These are phyloP conservation scores for Camelina sativa DNA, from an alignment of 345 rosid genomes.

Conservation along the genomic window DNA sequence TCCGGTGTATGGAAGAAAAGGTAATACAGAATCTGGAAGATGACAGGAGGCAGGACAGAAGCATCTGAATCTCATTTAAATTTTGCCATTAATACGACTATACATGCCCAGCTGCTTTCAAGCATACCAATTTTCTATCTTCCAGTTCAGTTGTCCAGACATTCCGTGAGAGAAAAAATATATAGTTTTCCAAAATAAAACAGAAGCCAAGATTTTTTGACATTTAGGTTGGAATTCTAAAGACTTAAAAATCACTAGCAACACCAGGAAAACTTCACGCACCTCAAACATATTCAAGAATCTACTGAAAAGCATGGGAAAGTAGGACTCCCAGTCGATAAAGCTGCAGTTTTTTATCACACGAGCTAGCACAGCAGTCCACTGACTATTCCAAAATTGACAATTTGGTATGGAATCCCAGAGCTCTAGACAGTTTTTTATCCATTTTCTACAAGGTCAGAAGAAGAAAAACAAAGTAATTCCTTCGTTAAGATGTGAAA, in stretches of 20 bases:
- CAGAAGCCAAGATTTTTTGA: slow-evolving; percentile 3
- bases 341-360: slow-evolving; percentile 76
- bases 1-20: slow-evolving; percentile 19
- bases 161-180: slow-evolving; percentile 17
- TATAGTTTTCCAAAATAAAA: slow-evolving; percentile 1
- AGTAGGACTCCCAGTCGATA: slow-evolving; percentile 81
- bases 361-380: slow-evolving; percentile 89
- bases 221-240: slow-evolving; percentile 23
- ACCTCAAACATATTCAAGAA: slow-evolving; percentile 98
- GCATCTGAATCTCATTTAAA: slow-evolving; percentile 14
- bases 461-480: slow-evolving; percentile 12
- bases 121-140: background rate
- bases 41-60: slow-evolving; percentile 8
- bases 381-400: slow-evolving; percentile 98
- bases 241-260: slow-evolving; percentile 29
- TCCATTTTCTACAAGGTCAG: slow-evolving; percentile 73
- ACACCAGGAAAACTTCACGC: slow-evolving; percentile 48
- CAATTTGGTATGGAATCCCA: slow-evolving; percentile 97
- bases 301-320: slow-evolving; percentile 76
- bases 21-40: slow-evolving; percentile 26
- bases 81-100: background rate
- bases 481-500: slow-evolving; percentile 25
- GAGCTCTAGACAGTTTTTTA: slow-evolving; percentile 63
- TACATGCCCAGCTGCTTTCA: slow-evolving; percentile 19
- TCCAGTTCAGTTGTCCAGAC: slow-evolving; percentile 23